These are phyloP conservation scores for Exobasidium cylindrosporum DNA, from an alignment of 1,284 basidiomycete species.

Conservation along the genomic window DNA sequence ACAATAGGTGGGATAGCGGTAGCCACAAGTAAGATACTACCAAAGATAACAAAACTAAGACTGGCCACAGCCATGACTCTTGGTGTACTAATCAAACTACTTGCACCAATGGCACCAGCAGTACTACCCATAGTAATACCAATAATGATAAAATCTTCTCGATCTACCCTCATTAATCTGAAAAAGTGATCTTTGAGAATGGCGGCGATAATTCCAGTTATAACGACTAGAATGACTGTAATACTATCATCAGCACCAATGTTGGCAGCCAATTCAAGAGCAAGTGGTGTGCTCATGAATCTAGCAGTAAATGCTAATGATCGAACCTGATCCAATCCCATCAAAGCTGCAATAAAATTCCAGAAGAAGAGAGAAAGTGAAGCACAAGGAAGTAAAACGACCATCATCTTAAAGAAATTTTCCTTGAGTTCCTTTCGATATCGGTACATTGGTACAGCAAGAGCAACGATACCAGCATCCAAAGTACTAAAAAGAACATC, in stretches of 20 bases:
- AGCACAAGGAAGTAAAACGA: constrained; percentile 31
- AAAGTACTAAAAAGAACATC: constrained; percentile 40
- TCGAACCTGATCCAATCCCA: constrained; percentile 30
- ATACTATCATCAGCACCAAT: constrained; percentile 42
- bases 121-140: constrained; percentile 45
- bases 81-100: constrained; percentile 32
- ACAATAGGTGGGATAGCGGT: constrained; percentile 41
- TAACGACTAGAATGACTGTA: constrained; percentile 44
- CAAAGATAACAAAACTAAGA: constrained; percentile 40
- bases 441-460: constrained; percentile 45
- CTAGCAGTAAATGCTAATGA: constrained; percentile 34
- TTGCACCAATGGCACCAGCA: constrained; percentile 42
- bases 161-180: constrained; percentile 25
- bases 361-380: constrained; percentile 36
- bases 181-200: constrained; percentile 44
- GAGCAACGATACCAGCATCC: constrained; percentile 43
- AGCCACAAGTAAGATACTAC: constrained; percentile 35
- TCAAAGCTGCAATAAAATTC: constrained; percentile 25
- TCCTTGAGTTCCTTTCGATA: constrained; percentile 36
- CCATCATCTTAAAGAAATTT: constrained; percentile 29
- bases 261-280: constrained; percentile 38
- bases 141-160: constrained; percentile 31
- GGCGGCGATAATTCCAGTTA: constrained; percentile 41
- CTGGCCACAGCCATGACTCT: constrained; percentile 40
- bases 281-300: constrained; percentile 44